A percentile compares a stretch with the other conserved stretches of the same genome.
These are phyloP conservation scores for Petrea volubilis DNA, from an alignment of 257 asterid genomes.

Conservation along the genomic window DNA sequence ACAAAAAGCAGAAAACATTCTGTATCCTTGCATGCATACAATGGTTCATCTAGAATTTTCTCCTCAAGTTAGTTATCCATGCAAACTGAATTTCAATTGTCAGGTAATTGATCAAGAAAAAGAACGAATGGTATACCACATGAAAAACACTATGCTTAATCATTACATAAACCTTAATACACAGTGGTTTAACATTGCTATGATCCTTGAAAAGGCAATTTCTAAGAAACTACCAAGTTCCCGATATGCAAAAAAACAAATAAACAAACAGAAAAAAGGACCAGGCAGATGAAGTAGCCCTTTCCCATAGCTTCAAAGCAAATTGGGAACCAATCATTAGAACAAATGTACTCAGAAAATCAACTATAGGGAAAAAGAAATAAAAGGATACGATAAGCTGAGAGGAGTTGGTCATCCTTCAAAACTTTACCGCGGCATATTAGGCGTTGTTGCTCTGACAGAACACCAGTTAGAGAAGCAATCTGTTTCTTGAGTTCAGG, in stretches of 20 bases:
- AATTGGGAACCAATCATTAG: conserved; percentile 1
- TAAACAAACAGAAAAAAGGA: neutral
- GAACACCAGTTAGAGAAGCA: conserved; percentile 87
- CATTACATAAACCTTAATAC: too few species aligned
- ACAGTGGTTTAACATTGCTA: too few species aligned
- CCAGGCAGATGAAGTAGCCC: neutral
- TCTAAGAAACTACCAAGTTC: neutral
- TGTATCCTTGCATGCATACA: too few species aligned
- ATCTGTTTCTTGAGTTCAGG: conserved; percentile 87
- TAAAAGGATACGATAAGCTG: conserved; percentile 97
- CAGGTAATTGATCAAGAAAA: neutral
- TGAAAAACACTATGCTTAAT: too few species aligned
- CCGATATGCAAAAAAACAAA: neutral
- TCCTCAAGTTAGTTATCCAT: neutral
- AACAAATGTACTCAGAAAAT: conserved; percentile 20
- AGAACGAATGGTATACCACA: too few species aligned
- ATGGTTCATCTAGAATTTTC: too few species aligned
- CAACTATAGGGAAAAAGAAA: conserved; percentile 1
- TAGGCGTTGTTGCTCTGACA: conserved; percentile 94
- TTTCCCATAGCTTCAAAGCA: conserved; percentile 5
- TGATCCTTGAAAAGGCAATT: neutral
- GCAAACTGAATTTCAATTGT: neutral
- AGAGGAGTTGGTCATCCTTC: conserved; percentile 94
- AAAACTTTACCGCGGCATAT: conserved; percentile 97
- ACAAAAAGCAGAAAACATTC: too few species aligned